Conservation (phyloP, 169 alveolate genomes). For the Plasmodium inui region DNA sequence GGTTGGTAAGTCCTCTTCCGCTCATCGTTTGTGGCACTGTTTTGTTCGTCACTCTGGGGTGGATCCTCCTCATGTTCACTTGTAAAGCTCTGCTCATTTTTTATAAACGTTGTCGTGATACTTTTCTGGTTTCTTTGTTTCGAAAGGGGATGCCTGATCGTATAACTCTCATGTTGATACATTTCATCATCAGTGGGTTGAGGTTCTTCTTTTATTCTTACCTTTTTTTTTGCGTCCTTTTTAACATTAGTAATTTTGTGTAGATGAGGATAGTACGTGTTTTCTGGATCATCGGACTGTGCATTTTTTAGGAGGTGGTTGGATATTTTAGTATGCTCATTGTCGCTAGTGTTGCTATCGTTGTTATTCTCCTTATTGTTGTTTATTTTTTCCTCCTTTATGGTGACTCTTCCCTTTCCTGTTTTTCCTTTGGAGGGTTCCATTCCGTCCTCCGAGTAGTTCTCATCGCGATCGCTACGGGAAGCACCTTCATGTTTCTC, state of each 20-base stretch:
- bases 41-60: not conserved
- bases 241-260: not conserved
- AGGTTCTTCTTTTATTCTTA: conserved; percentile 19
- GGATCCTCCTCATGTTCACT: not conserved
- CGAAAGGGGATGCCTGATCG: not conserved
- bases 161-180: not conserved
- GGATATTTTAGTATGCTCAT: not conserved
- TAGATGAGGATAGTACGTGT: not conserved
- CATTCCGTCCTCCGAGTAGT: not conserved
- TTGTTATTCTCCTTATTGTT: too few relatives aligned
- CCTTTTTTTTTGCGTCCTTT: not conserved
- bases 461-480: conserved; percentile 1
- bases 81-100: not conserved
- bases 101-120: not conserved
- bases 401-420: not conserved
- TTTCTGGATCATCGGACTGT: not conserved
- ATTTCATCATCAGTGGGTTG: not conserved
- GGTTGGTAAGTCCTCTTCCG: not conserved
- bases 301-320: not conserved
- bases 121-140: not conserved
- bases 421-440: not conserved
- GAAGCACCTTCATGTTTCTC: not conserved
- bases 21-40: not conserved
- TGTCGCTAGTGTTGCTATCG: too few relatives aligned
- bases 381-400: not conserved